Evolutionary conservation across 2,329 filamentous ascomycete genomes (phyloP), one percentile per base, ranked within the genome.

Genomic region (Phoma sp.): DNA sequence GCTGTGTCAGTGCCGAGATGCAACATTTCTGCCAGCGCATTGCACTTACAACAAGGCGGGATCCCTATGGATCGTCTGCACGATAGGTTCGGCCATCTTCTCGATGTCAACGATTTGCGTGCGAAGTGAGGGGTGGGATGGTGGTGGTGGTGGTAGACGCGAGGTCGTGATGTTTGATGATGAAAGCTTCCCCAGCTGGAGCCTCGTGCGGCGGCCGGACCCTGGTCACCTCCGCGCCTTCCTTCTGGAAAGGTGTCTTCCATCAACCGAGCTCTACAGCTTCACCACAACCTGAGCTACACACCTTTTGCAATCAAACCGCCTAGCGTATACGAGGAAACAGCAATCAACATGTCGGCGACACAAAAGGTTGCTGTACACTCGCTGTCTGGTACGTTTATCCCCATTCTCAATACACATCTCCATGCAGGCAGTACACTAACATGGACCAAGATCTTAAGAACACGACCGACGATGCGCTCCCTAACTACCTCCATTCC

Each of bases 31-130:
- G n/a, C 19, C 19, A 29, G 35, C 45, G 31, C 50, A 31, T 32
- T 32, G 41, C 48, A 77, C 91, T 74, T 82, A 98, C 95, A 99
- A 96, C 64, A 99, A 84, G 79, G 96, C 93, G 72, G 95, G 94
- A 89, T 99, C 96, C 85, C 95, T 81, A 81, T 96, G 90, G 85
- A 99, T 97, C 82, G 92, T 95, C 83, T 99, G 95, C 67, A 91
- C 88, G 64, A 90, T 85, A 64, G 89, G 83, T 80, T 95, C 88
- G 69, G 90, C 89, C 94, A 98, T 98, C 47, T 62, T 80, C 62
- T 45, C 51, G 60, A 49, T 57, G 57, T 54, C 49, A 54, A 61
- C 57, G 52, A 51, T 53, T 50, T 61, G 64, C 53, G 58, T 37
- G 46, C 41, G 57, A 38, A 25, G 40, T 54, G 46, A 44, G 45